Evolutionary conservation across 179 eudicot genomes (phyloP).

Genomic region (Actinidia polygama): DNA sequence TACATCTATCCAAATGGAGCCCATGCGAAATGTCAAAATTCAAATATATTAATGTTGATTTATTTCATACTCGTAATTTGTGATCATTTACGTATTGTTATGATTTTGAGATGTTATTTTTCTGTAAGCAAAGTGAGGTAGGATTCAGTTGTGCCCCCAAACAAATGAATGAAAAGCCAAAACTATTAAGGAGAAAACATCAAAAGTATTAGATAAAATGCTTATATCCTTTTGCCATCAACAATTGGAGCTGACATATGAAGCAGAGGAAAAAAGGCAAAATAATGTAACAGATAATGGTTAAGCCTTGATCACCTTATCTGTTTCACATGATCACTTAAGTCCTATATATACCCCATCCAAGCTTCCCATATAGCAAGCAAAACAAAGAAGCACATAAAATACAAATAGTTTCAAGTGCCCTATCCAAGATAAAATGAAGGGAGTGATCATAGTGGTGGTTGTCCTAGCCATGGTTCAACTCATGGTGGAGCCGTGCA

Average conservation of each 20-base stretch:
- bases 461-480: conserved; percentile 23
- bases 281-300: conserved; percentile 16
- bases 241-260: conserved; percentile 23
- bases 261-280: conserved; percentile 22
- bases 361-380: not conserved
- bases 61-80: not conserved
- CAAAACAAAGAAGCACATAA: not conserved
- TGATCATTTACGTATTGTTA: no score
- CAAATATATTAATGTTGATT: not conserved
- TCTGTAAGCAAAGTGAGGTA: not conserved
- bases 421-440: conserved; percentile 6
- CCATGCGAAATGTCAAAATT: not conserved
- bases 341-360: conserved; percentile 12
- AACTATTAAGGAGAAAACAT: not conserved
- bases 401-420: not conserved
- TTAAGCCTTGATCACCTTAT: not conserved
- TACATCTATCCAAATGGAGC: no score
- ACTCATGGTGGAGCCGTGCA: conserved; percentile 17
- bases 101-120: not conserved
- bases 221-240: conserved; percentile 18
- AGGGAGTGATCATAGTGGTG: conserved; percentile 20
- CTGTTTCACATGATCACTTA: not conserved
- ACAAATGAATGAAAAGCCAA: not conserved
- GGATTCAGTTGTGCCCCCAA: not conserved
- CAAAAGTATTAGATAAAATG: not conserved